Evolutionary conservation across 1,284 basidiomycete species (phyloP).

Genomic region (Agaricales sp.): DNA sequence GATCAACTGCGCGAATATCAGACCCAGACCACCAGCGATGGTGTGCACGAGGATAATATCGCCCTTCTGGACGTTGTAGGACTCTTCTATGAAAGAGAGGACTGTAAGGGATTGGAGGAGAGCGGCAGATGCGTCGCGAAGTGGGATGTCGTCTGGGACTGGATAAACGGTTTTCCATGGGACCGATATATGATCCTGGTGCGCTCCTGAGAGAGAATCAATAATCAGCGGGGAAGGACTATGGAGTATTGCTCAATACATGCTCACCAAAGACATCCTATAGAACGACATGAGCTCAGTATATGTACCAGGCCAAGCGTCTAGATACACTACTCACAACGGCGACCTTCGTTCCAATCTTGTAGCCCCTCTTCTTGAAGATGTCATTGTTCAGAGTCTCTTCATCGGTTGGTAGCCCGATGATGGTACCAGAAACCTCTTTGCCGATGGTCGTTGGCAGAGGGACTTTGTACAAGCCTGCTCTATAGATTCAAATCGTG

Average conservation of each 20-base stretch:
- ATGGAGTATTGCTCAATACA: not conserved
- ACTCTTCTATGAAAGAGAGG: conserved; percentile 71
- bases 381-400: conserved; percentile 41
- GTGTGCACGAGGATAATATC: conserved; percentile 80
- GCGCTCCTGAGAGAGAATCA: conserved; percentile 26
- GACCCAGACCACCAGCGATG: conserved; percentile 72
- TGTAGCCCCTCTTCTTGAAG: conserved; percentile 48
- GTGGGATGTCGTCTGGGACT: conserved; percentile 50
- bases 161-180: conserved; percentile 56
- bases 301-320: not conserved
- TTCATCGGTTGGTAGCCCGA: conserved; percentile 57
- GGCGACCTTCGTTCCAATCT: conserved; percentile 53
- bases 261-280: conserved; percentile 36
- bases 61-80: conserved; percentile 72
- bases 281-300: conserved; percentile 2
- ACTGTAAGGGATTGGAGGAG: conserved; percentile 78
- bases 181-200: conserved; percentile 70
- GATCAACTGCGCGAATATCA: conserved; percentile 53
- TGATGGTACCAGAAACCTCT: conserved; percentile 71
- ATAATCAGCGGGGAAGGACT: not conserved
- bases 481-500: conserved; percentile 20
- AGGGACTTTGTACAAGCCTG: conserved; percentile 46
- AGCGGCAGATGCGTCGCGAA: conserved; percentile 57
- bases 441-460: conserved; percentile 71
- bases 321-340: conserved; percentile 33